A percentile compares a stretch with the other conserved stretches of the same genome.
These are phyloP conservation scores for Ophiostoma pallidulum DNA, from an alignment of 2,329 filamentous ascomycete genomes.

Conservation along the genomic window DNA sequence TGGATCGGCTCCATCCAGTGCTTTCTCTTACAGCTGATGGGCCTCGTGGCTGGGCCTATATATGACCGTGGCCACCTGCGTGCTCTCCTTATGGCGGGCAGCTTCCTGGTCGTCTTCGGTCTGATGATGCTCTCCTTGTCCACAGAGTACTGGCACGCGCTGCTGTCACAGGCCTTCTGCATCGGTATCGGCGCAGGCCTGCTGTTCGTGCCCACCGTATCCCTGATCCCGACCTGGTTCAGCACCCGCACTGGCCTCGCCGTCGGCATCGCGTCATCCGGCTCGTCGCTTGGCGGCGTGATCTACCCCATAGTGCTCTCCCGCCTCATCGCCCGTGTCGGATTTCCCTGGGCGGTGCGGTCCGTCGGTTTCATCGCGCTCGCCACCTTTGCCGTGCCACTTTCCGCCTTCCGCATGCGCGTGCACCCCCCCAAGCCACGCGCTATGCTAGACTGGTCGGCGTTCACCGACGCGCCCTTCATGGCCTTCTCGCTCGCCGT, in stretches of 20 bases:
- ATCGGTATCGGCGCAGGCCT: conserved; percentile 46
- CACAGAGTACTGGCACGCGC: conserved; percentile 36
- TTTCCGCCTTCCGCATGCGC: too few species aligned
- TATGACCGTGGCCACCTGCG: conserved; percentile 34
- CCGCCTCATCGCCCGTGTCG: conserved; percentile 1
- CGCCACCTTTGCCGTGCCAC: not conserved
- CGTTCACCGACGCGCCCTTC: too few species aligned
- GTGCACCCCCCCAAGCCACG: too few species aligned
- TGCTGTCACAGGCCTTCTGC: conserved; percentile 46
- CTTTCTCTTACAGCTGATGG: conserved; percentile 32
- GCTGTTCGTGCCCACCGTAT: conserved; percentile 43
- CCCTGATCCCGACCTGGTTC: conserved; percentile 53
- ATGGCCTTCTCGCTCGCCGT: too few species aligned
- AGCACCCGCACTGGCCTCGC: conserved; percentile 48
- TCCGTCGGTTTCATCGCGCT: conserved; percentile 12
- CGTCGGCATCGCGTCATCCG: conserved; percentile 49
- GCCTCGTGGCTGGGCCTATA: conserved; percentile 32
- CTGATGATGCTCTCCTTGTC: conserved; percentile 36
- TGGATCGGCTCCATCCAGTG: conserved; percentile 42
- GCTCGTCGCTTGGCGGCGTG: conserved; percentile 47
- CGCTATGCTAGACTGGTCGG: too few species aligned
- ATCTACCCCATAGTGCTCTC: conserved; percentile 12
- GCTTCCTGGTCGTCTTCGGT: conserved; percentile 35
- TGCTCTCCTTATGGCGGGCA: conserved; percentile 25
- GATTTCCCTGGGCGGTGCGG: conserved; percentile 13